Conservation (phyloP, 495 filamentous ascomycete genomes). For the Hypoxylon fuscum region DNA sequence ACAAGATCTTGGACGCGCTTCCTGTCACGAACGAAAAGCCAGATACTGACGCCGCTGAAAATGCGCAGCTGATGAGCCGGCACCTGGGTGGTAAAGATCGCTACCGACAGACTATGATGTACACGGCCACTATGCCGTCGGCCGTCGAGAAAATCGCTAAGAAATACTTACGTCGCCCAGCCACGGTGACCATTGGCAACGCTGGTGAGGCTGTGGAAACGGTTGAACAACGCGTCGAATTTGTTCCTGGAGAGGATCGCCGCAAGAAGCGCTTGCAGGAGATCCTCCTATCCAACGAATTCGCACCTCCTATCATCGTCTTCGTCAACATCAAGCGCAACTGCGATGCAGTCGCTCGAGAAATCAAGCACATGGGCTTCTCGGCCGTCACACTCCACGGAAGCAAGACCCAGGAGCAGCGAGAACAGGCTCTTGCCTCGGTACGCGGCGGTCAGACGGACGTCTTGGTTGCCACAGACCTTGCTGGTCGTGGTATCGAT, state of each 20-base stretch:
- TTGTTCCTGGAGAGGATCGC: conserved; percentile 92
- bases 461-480: conserved; percentile 95
- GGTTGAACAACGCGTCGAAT: conserved; percentile 96
- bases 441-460: conserved; percentile 81
- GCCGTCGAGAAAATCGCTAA: conserved; percentile 95
- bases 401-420: conserved; percentile 95
- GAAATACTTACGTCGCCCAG: conserved; percentile 93
- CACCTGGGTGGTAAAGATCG: conserved; percentile 84
- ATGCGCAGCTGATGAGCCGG: conserved; percentile 82
- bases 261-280: conserved; percentile 95
- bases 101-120: conserved; percentile 99
- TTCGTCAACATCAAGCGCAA: conserved; percentile 99
- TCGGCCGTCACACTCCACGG: conserved; percentile 92
- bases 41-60: conserved; percentile 92
- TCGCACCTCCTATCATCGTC: conserved; percentile 93
- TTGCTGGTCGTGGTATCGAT: conserved; percentile 98
- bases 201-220: conserved; percentile 98
- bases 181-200: conserved; percentile 94
- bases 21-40: conserved; percentile 96
- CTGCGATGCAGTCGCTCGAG: conserved; percentile 92
- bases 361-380: conserved; percentile 95
- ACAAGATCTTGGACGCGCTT: conserved; percentile 97
- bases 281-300: conserved; percentile 86
- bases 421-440: conserved; percentile 91
- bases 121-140: conserved; percentile 97